Evolutionary conservation across 306 rosid genomes (phyloP), one percentile per base, ranked within the genome.

Genomic region (Nissolia schottii): DNA sequence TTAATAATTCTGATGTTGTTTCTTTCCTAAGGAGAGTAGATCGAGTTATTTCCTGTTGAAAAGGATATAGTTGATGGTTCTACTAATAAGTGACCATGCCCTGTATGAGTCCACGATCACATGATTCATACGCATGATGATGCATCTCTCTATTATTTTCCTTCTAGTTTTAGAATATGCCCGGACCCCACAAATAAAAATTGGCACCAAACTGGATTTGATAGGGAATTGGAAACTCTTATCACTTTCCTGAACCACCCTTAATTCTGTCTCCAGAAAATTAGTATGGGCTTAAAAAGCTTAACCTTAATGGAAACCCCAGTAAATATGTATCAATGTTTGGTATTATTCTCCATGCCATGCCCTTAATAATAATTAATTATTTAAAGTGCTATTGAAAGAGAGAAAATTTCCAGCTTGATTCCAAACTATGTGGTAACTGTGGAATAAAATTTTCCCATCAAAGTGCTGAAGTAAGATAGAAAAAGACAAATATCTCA

Each of bases 61-160:
- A 83, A 83, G 70, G 84, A 70, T 50, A 83, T 67, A 63, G 74
- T 71, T 58, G 70, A 65, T 51, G 79, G 67, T 31, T 74, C 22
- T 49, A 6, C 60, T 65, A 59, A 64, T 46, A 72, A 51, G 79
- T 73, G 82, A 38, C 73, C 85, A 77, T 71, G 28, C 69, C 69
- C 61, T 65, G 1, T 25, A 53, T 41, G 63, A 49, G 23, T 62
- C 63, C 58, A 68, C 10, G 20, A 75, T 43, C 32, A 24, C 18
- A 57, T 37, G 27, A 66, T 77, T n/a, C n/a, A n/a, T n/a, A n/a
- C n/a, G n/a, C n/a, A n/a, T n/a, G n/a, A n/a, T n/a, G n/a, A 31
- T 51, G 64, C 73, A 4, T 73, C 31, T 35, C 31, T 35, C 22
- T 12, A 43, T 40, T 60, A 55, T 61, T 56, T 77, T 7, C 37